A percentile compares a stretch with the other conserved stretches of the same genome.
phyloP scores from a whole-genome alignment of 2,329 filamentous ascomycete genomes.

The Alternaria gansuensis region DNA sequence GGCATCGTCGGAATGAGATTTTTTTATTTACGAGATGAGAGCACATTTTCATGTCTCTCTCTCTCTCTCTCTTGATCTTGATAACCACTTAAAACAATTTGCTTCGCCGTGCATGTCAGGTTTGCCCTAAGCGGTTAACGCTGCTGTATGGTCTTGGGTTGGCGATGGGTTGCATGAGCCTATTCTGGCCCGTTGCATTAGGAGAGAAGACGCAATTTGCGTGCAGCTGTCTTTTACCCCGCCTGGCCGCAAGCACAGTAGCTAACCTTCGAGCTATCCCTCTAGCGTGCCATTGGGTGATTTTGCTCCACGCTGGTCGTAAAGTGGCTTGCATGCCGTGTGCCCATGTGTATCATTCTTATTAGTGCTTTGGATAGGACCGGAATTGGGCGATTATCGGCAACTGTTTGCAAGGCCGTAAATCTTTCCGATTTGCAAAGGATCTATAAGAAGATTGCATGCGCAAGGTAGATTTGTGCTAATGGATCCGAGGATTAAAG shows the following conservation, averaged over 20 bases:
- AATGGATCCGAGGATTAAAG: too few relatives aligned
- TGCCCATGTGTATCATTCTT: neutral
- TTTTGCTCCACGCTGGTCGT: neutral
- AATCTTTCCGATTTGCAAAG: constrained; percentile 4
- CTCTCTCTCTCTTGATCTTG: too few relatives aligned
- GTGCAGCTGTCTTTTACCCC: constrained; percentile 10
- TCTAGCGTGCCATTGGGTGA: neutral
- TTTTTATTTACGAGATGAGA: too few relatives aligned
- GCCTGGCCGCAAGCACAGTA: neutral
- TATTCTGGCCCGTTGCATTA: constrained; percentile 7
- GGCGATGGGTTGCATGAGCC: constrained; percentile 4
- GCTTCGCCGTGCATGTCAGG: constrained; percentile 1
- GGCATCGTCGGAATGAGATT: too few relatives aligned
- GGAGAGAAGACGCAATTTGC: neutral
- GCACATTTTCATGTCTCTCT: neutral
- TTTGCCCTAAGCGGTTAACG: neutral
- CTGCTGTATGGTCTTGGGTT: neutral
- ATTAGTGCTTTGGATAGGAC: neutral
- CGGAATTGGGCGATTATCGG: neutral
- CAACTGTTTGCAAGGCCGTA: neutral
- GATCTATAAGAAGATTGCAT: neutral
- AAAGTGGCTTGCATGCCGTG: constrained; percentile 2
- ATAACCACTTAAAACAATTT: neutral
- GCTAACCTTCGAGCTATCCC: neutral
- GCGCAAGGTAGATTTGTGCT: neutral